Base-by-base conservation (phyloP, 164 flowering plant species). In the Tetrastigma voinierianum region DNA sequence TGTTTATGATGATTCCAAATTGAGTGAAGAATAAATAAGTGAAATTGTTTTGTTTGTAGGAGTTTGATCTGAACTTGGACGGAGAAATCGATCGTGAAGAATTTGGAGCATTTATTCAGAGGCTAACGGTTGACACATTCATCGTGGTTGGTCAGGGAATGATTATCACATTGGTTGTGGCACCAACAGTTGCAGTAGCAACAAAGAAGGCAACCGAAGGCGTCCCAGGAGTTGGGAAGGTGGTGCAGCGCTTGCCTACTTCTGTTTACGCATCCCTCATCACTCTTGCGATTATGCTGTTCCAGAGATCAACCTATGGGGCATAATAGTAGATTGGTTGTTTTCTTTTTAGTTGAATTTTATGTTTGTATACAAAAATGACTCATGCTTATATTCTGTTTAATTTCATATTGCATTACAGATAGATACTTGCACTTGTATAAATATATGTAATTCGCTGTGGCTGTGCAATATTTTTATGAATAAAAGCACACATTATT, bases 201-300 rank as follows among this genome's bases (percentile, higher is more conserved):
- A 85, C 97, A 54, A 93, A 93, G 78, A 85, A 74, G 75, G 82
- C 90, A 21, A 93, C 98, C 0, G 98, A 91, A 66, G 92, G 96
- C 1, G 86, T 93, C 32, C 98, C 98, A 1, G 84, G 83, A 0
- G 81, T 93, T 11, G 98, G 98, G 17, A 90, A 81, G 69, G 85
- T 88, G 72, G 88, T 93, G 72, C 93, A 91, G 63, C 91, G 72
- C 78, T 3, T 93, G 15, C 98, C 98, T 23, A 87, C 65, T 72
- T 83, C 97, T 12, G 66, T 90, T n/a, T 93, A 82, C 61, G 97
- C 97, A 18, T 81, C 93, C 48, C 74, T 88, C 10, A 77, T 93
- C 12, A 86, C 97, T 59, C 89, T 90, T 51, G 89, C 83, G 14
- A 77, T 90, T 60, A 76, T 93, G 62, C 47, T 79, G 63, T 62